phyloP scores from a whole-genome alignment of 192 early-diverging fungal genomes.

The Paraglomus brasilianum region DNA sequence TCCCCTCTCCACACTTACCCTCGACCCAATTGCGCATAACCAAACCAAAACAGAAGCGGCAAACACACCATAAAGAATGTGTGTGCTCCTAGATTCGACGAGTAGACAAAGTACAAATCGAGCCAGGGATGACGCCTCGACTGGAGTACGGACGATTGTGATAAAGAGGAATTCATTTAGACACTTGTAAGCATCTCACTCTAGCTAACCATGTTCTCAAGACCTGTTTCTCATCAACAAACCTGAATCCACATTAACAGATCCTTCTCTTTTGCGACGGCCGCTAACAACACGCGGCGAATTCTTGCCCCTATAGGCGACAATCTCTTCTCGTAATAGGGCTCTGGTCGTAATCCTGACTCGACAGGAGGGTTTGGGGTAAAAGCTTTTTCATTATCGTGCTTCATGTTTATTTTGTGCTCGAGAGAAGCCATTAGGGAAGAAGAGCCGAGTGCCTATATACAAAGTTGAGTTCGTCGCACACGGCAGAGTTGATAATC shows the following conservation, averaged over 20 bases:
- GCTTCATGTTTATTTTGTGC: too few relatives aligned
- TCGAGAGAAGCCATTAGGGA: too few relatives aligned
- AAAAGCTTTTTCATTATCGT: too few relatives aligned
- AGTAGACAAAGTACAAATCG: constrained; percentile 66
- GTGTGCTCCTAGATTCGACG: constrained; percentile 82
- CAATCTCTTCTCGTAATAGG: constrained; percentile 51
- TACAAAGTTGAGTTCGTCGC: too few relatives aligned
- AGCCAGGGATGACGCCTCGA: constrained; percentile 46
- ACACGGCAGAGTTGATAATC: too few relatives aligned
- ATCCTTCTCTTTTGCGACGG: constrained; percentile 48
- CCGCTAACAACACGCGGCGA: constrained; percentile 44
- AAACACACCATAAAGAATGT: constrained; percentile 81
- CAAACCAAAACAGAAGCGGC: constrained; percentile 81
- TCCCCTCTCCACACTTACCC: constrained; percentile 41
- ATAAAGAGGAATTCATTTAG: not conserved
- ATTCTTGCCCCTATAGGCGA: constrained; percentile 43
- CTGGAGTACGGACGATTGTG: not conserved
- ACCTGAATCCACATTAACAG: constrained; percentile 54
- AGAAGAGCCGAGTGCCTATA: too few relatives aligned
- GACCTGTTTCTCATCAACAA: not conserved
- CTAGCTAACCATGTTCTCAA: not conserved
- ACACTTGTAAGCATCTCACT: not conserved
- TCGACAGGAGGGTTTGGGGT: not conserved
- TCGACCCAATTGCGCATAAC: constrained; percentile 61
- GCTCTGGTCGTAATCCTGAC: constrained; percentile 37